Evolutionary conservation across 2,329 filamentous ascomycete species (phyloP).

Genomic region (Diplocarpon rosae): DNA sequence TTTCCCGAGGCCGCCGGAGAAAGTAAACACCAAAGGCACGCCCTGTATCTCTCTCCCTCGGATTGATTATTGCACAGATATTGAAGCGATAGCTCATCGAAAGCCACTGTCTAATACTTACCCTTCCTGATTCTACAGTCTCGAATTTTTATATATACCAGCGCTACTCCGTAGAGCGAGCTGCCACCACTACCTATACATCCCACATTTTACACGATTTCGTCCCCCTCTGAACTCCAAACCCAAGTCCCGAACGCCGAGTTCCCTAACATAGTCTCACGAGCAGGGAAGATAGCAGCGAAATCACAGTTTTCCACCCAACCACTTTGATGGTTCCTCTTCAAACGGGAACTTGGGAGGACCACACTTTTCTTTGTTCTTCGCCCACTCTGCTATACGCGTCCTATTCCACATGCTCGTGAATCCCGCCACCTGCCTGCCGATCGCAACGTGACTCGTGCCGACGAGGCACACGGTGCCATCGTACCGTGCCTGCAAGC

Average conservation of each 20-base stretch:
- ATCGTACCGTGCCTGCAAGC: conserved; percentile 3
- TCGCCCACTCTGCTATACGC: conserved; percentile 1
- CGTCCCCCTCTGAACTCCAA: no score
- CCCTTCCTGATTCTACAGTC: no score
- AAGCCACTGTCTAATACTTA: no score
- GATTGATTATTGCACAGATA: no score
- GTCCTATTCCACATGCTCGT: conserved; percentile 1
- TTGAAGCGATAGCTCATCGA: no score
- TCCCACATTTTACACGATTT: no score
- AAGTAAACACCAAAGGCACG: no score
- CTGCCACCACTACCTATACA: no score
- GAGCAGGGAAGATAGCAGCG: not conserved
- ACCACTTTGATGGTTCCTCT: not conserved
- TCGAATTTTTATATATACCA: no score
- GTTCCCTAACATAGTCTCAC: not conserved
- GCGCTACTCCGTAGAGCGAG: no score
- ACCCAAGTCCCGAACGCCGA: no score
- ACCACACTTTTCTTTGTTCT: not conserved
- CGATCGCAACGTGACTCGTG: not conserved
- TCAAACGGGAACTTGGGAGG: not conserved
- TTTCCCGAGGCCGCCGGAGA: not conserved
- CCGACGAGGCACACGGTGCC: not conserved
- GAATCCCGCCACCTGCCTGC: not conserved
- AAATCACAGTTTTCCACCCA: not conserved
- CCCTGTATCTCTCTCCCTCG: no score